A percentile compares a stretch with the other conserved stretches of the same genome.
phyloP scores from a whole-genome alignment of 1,284 basidiomycete genomes.

The Malassezia arunalokei region DNA sequence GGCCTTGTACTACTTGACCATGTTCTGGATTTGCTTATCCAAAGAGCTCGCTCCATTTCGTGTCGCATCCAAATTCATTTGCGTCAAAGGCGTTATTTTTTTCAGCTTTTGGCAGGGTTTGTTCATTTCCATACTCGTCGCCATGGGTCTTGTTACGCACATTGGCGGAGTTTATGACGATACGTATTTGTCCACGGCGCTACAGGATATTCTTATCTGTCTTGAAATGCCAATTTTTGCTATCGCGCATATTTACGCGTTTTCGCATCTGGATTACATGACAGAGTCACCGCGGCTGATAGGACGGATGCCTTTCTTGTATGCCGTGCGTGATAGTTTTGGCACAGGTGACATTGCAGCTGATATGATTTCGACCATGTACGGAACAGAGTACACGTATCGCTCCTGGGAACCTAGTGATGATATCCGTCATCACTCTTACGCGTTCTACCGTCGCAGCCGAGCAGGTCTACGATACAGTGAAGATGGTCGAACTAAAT shows the following conservation, averaged over 20 bases:
- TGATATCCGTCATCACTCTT: conserved; percentile 62
- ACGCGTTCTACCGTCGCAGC: conserved; percentile 23
- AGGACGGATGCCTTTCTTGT: conserved; percentile 34
- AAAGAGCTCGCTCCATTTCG: conserved; percentile 36
- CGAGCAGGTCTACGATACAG: conserved; percentile 67
- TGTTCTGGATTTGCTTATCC: conserved; percentile 41
- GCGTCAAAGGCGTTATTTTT: conserved; percentile 85
- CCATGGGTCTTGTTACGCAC: conserved; percentile 61
- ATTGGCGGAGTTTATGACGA: conserved; percentile 65
- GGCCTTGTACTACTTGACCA: conserved; percentile 44
- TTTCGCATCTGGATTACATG: conserved; percentile 48
- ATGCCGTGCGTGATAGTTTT: conserved; percentile 64
- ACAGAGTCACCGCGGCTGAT: conserved; percentile 26
- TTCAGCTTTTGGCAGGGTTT: conserved; percentile 93
- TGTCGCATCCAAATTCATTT: conserved; percentile 58
- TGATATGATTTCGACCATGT: conserved; percentile 69
- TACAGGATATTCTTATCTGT: conserved; percentile 55
- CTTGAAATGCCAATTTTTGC: conserved; percentile 98
- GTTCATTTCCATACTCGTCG: conserved; percentile 73
- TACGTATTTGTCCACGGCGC: conserved; percentile 50
- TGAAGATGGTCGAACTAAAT: conserved; percentile 60
- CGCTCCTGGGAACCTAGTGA: conserved; percentile 89
- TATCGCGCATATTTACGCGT: conserved; percentile 78
- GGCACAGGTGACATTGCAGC: conserved; percentile 74
- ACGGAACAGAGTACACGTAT: conserved; percentile 83